Conservation (phyloP, 129 eudicot species). For the Helichrysum umbraculigerum region DNA sequence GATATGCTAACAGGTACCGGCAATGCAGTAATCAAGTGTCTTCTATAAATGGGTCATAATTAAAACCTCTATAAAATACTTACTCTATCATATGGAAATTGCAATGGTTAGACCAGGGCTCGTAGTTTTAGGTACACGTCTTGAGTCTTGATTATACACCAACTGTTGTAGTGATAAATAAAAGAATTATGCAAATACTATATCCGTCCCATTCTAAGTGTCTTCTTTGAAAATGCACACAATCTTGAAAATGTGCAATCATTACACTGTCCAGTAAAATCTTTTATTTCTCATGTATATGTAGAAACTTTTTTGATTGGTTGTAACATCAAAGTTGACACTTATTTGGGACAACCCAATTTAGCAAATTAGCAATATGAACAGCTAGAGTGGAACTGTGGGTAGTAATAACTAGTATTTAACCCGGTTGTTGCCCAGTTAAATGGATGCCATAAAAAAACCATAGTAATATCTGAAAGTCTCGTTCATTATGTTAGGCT, state of each 20-base stretch:
- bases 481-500: no score
- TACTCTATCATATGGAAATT: not conserved
- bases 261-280: not conserved
- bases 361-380: not conserved
- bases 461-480: no score
- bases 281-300: not conserved
- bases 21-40: not conserved
- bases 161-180: not conserved
- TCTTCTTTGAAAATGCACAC: not conserved
- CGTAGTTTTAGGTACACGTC: not conserved
- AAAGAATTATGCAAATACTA: not conserved
- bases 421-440: no score
- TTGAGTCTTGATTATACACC: not conserved
- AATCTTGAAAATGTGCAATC: no score
- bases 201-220: not conserved
- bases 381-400: not conserved
- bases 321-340: not conserved
- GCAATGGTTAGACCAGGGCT: not conserved
- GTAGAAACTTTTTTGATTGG: not conserved
- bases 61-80: not conserved
- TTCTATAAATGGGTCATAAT: conserved; percentile 1
- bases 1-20: not conserved
- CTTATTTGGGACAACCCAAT: not conserved
- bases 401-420: not conserved
- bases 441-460: no score